These are phyloP conservation scores for Tremella mesenterica DNA, from an alignment of 768 basidiomycete species.

Conservation along the genomic window DNA sequence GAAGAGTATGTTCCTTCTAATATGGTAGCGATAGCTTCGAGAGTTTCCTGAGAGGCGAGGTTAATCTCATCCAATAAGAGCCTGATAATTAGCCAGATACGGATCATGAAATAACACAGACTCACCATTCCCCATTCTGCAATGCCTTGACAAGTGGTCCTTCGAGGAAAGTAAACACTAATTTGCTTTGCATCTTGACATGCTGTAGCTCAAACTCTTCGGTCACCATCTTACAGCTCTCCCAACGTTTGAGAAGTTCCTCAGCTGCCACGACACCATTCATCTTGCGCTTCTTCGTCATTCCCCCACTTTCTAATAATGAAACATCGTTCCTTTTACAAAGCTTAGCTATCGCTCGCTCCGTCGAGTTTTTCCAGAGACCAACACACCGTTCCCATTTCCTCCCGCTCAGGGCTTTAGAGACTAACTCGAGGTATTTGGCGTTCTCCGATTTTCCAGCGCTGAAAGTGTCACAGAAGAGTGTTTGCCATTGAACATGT, in stretches of 20 bases:
- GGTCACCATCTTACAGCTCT: conserved; percentile 58
- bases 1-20: conserved; percentile 78
- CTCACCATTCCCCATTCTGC: conserved; percentile 80
- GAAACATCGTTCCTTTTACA: conserved; percentile 13
- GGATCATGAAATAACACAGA: conserved; percentile 7
- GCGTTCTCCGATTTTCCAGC: conserved; percentile 64
- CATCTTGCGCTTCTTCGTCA: background rate
- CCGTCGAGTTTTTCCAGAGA: conserved; percentile 57
- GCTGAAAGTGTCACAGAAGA: conserved; percentile 83
- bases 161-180: conserved; percentile 90
- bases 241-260: conserved; percentile 52
- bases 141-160: conserved; percentile 90
- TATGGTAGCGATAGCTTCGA: conserved; percentile 83
- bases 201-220: conserved; percentile 79
- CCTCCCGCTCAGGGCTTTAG: conserved; percentile 68
- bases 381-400: conserved; percentile 78
- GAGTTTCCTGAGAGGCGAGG: conserved; percentile 81
- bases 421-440: conserved; percentile 69
- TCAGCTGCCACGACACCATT: conserved; percentile 34
- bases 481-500: conserved; percentile 63
- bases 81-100: conserved; percentile 49
- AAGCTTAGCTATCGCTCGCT: conserved; percentile 50
- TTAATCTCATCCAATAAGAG: conserved; percentile 94
- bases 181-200: conserved; percentile 71
- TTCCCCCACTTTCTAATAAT: conserved; percentile 6